Evolutionary conservation across 257 asterid species (phyloP).

Genomic region (Euphrasia confusa): DNA sequence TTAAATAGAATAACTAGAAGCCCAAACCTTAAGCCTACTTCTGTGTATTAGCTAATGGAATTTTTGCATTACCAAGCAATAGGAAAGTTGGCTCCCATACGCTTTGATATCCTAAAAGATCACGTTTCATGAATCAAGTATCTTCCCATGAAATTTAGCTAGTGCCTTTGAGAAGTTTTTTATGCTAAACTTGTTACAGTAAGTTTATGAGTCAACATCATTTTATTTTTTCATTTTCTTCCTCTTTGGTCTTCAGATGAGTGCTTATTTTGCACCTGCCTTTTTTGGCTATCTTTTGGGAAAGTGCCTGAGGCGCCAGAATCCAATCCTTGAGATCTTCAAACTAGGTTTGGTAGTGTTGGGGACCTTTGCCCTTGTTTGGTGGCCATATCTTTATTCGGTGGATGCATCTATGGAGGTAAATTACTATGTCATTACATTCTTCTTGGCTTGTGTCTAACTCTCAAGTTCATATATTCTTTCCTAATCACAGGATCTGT

Average conservation of each 20-base stretch:
- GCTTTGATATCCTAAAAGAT: too few species aligned
- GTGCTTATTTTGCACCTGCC: slow-evolving; percentile 95
- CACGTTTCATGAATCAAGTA: too few species aligned
- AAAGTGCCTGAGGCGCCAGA: slow-evolving; percentile 61
- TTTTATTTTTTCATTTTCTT: not conserved
- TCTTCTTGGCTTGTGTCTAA: slow-evolving; percentile 10
- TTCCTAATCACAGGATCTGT: slow-evolving; percentile 1
- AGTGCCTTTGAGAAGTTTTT: slow-evolving; percentile 14
- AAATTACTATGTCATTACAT: slow-evolving; percentile 15
- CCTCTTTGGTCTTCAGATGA: slow-evolving; percentile 55
- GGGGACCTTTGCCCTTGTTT: slow-evolving; percentile 78
- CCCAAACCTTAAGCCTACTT: slow-evolving; percentile 6
- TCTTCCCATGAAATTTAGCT: not conserved
- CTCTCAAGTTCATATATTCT: not conserved
- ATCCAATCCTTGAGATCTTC: slow-evolving; percentile 55
- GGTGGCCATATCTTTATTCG: slow-evolving; percentile 90
- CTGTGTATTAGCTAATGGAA: not conserved
- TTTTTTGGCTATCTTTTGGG: slow-evolving; percentile 88
- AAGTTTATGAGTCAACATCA: not conserved
- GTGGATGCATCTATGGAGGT: slow-evolving; percentile 72
- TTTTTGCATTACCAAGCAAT: too few species aligned
- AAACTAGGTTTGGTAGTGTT: slow-evolving; percentile 78
- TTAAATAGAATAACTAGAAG: slow-evolving; percentile 6
- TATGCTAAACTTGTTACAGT: not conserved
- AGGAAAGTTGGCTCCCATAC: too few species aligned